Evolutionary conservation across 2,329 filamentous ascomycete genomes (phyloP).

Genomic region (Esteya vermicola): DNA sequence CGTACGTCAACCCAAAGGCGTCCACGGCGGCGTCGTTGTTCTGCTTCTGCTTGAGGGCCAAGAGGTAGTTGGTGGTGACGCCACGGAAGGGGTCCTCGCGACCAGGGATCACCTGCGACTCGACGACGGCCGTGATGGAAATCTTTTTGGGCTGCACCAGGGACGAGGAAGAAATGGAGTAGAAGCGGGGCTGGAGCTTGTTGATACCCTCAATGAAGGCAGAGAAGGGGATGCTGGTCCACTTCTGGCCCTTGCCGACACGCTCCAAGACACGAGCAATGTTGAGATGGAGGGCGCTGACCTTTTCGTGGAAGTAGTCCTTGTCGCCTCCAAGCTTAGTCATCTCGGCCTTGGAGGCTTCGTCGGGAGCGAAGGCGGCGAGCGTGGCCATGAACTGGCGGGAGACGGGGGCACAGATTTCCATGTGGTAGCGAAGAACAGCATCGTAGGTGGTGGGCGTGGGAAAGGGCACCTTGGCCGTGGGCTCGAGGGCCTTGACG

Average conservation of each 20-base stretch:
- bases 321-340: conserved; percentile 81
- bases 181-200: conserved; percentile 96
- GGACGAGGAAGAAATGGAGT: conserved; percentile 97
- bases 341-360: conserved; percentile 76
- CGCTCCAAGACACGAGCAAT: conserved; percentile 71
- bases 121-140: conserved; percentile 88
- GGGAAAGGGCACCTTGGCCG: conserved; percentile 94
- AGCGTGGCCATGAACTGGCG: conserved; percentile 86
- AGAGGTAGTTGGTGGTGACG: conserved; percentile 90
- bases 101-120: conserved; percentile 64
- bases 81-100: conserved; percentile 72
- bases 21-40: conserved; percentile 73
- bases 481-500: conserved; percentile 84
- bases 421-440: conserved; percentile 87
- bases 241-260: conserved; percentile 59
- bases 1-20: conserved; percentile 72
- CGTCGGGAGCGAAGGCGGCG: conserved; percentile 77
- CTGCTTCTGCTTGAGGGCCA: conserved; percentile 93
- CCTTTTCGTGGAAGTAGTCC: conserved; percentile 84
- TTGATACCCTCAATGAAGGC: conserved; percentile 84
- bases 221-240: conserved; percentile 81
- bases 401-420: conserved; percentile 88
- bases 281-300: conserved; percentile 71
- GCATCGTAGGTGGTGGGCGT: conserved; percentile 94
- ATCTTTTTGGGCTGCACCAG: conserved; percentile 89